Evolutionary conservation across 140 eudicot species (phyloP), one percentile per base, ranked within the genome.

Genomic region (Bidens hawaiensis): DNA sequence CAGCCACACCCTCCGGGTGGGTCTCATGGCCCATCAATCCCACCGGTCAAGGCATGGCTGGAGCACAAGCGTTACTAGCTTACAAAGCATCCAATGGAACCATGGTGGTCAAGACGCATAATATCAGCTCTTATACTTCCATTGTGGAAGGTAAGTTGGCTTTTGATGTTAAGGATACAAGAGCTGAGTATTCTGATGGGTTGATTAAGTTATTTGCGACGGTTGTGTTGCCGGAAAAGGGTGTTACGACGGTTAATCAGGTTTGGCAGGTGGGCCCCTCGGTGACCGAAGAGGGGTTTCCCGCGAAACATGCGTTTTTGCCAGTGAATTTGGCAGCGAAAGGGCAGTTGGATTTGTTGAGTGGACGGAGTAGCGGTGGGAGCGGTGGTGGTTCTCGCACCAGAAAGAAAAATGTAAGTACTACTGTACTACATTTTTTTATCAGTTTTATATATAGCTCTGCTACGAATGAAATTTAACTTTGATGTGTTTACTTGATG

Each of bases 1-100:
- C 91, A n/a, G 21, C 95, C 22, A 47, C 56, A 14, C 34, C 81
- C 14, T 24, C 42, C 56, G 96, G 99, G 0, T 91, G 99, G 99
- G 34, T 88, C 42, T 61, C 96, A 0, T 91, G 99, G 99, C 95
- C 96, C 60, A 69, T 91, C 2, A 91, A 91, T 62, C 99, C 99
- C 3, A 76, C 91, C 23, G 78, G 57, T 19, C 63, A 84, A 11
- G 99, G 99, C 6, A 91, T 91, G 99, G 73, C 42, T 11, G 99
- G 99, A 3, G 58, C 96, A 0, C 99, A 91, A 45, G 77, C 99
- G 4, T 47, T 91, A 1, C 18, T 91, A 49, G 99, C 93, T 2
- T 81, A 75, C 42, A 80, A 74, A 51, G 60, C 74, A 2, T 8
- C 82, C 3, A 65, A 73, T 12, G 97, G 95, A 0, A 40, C 62